Base-by-base conservation (phyloP, 306 rosid genomes). In the Ormosia semicastrata region DNA sequence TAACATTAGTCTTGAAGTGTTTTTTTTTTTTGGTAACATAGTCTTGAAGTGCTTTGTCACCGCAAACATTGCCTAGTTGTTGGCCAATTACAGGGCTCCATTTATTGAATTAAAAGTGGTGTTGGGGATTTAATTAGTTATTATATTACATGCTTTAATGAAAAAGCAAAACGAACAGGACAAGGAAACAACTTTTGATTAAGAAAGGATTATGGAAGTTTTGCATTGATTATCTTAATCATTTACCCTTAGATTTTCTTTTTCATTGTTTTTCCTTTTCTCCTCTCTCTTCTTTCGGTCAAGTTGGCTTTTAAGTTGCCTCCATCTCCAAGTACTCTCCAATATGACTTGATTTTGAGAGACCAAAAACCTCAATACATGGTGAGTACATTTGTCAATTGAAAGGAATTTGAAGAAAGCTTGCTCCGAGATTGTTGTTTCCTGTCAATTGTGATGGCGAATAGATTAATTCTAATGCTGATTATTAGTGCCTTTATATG, bases 181-280 rank as follows among this genome's bases (percentile, higher is more conserved):
- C 84, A 87, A 69, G 76, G 86, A 82, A 58, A 81, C 54, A 43
- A 68, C 82, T 83, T 83, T 79, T 82, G 72, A 69, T 74, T 80
- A 75, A 32, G 58, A 82, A 57, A 76, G 60, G 70, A 46, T 57
- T 52, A 65, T 58, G 2, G 24, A 43, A 46, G 65, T 75, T 82
- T 60, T 54, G 54, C 73, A 59, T 40, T 74, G 56, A 79, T 54
- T 54, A 74, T 29, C 80, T 66, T 79, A 72, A 66, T 79, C 76
- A 73, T 64, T 52, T 71, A 39, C 17, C 58, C 65, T 52, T 11
- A 47, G 63, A 68, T 72, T 64, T 65, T 60, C 2, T 71, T 62
- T 15, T 36, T 9, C 44, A 66, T 7, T 17, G 0, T 15, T 67
- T 67, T 18, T 10, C n/a, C 47, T 64, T 64, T 4, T 64, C 43